These are phyloP conservation scores for Malus hybrid DNA, from an alignment of 331 rosid genomes.

Conservation along the genomic window DNA sequence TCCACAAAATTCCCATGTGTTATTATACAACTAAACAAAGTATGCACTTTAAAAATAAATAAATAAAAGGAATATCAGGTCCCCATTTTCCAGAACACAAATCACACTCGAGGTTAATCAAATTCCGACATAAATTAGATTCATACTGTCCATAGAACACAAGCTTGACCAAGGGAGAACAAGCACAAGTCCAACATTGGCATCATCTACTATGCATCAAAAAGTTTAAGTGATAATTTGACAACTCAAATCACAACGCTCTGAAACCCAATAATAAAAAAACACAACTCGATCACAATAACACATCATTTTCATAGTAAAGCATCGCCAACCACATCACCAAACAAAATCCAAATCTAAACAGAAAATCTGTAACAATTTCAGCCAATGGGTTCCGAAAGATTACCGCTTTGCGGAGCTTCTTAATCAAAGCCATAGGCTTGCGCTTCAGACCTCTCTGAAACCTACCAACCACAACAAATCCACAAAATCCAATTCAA, in stretches of 20 bases:
- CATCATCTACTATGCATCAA: not conserved
- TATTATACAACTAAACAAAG: not conserved
- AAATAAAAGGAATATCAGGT: not conserved
- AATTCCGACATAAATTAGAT: not conserved
- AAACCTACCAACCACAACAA: slow-evolving; percentile 38
- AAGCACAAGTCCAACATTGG: not conserved
- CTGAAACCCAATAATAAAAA: no score
- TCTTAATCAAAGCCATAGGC: slow-evolving; percentile 94
- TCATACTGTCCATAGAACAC: not conserved
- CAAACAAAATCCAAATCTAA: not conserved
- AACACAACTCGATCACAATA: not conserved
- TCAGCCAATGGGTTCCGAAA: not conserved
- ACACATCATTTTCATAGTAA: not conserved
- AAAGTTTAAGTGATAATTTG: not conserved
- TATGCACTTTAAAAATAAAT: no score
- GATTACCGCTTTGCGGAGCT: slow-evolving; percentile 88
- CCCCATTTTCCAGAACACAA: not conserved
- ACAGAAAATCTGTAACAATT: not conserved
- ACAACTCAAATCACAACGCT: not conserved
- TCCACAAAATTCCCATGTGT: not conserved
- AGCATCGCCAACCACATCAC: not conserved
- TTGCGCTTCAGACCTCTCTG: slow-evolving; percentile 83
- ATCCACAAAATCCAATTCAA: not conserved
- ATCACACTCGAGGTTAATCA: not conserved
- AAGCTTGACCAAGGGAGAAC: not conserved